These are phyloP conservation scores for Calonectria pseudoturangicola DNA, from an alignment of 2,329 filamentous ascomycete species.

Conservation along the genomic window DNA sequence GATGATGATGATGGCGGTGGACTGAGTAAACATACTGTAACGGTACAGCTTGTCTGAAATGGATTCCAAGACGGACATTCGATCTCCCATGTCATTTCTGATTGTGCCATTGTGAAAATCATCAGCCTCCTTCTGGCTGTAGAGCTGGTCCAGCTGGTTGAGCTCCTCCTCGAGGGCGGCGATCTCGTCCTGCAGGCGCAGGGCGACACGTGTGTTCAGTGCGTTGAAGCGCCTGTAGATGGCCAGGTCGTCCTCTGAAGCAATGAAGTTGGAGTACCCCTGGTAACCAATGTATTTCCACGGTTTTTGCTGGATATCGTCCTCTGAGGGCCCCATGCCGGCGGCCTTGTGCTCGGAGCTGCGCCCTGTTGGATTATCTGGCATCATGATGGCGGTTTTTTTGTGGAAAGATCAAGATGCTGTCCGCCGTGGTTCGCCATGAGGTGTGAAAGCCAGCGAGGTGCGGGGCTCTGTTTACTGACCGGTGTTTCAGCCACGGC, in stretches of 20 bases:
- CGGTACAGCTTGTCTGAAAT: conserved; percentile 9
- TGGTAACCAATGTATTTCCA: conserved; percentile 17
- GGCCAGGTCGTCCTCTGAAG: not conserved
- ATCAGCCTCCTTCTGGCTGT: conserved; percentile 1
- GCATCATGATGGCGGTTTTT: not conserved
- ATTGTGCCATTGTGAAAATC: conserved; percentile 14
- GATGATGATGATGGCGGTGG: not conserved
- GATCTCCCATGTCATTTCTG: conserved; percentile 14
- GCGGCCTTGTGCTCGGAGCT: not conserved
- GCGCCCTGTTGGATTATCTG: not conserved
- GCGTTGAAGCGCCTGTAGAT: conserved; percentile 20
- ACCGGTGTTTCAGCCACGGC: conserved; percentile 11
- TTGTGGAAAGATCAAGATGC: conserved; percentile 4
- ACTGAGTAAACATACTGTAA: not conserved
- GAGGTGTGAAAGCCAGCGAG: not conserved
- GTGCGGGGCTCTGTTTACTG: conserved; percentile 1
- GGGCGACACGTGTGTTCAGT: not conserved
- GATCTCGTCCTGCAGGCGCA: conserved; percentile 12
- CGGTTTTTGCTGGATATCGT: not conserved
- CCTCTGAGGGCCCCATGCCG: not conserved
- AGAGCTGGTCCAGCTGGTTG: not conserved
- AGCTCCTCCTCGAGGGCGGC: conserved; percentile 9
- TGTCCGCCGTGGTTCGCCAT: not conserved
- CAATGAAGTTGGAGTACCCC: conserved; percentile 5
- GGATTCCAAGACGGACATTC: conserved; percentile 15